Evolutionary conservation across 148 eudicot genomes (phyloP).

Genomic region (Chenopodium formosanum): DNA sequence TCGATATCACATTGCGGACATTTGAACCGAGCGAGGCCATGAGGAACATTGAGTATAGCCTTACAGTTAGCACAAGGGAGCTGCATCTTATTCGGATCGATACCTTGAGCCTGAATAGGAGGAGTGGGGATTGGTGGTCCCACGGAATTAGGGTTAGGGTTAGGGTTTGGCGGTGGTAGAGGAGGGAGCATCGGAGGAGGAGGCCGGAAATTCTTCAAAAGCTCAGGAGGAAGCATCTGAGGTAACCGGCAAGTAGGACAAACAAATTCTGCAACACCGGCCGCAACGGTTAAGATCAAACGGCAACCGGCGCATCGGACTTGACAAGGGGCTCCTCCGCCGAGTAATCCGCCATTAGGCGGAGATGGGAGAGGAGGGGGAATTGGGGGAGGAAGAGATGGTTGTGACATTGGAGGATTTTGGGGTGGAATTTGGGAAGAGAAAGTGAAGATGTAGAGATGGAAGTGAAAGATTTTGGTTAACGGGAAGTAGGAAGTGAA

Average conservation of each 20-base stretch:
- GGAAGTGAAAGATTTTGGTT: not conserved
- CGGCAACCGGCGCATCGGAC: slow-evolving; percentile 97
- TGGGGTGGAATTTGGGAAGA: slow-evolving; percentile 27
- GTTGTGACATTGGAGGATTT: slow-evolving; percentile 19
- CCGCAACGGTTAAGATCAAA: slow-evolving; percentile 56
- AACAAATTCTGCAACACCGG: slow-evolving; percentile 70
- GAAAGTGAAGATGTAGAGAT: not conserved
- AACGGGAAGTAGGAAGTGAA: slow-evolving; percentile 10
- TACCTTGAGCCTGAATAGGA: slow-evolving; percentile 61
- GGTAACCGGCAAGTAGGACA: slow-evolving; percentile 83
- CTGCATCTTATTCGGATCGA: slow-evolving; percentile 81
- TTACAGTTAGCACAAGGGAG: slow-evolving; percentile 91
- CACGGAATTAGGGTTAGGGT: slow-evolving; percentile 28
- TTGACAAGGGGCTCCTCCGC: slow-evolving; percentile 40
- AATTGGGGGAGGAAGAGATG: slow-evolving; percentile 13
- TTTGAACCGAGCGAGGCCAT: slow-evolving; percentile 72
- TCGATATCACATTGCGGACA: slow-evolving; percentile 85
- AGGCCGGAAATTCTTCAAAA: slow-evolving; percentile 26
- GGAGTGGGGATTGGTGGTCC: slow-evolving; percentile 27
- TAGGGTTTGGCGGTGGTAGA: slow-evolving; percentile 21
- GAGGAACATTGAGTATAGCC: slow-evolving; percentile 88
- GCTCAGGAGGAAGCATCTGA: slow-evolving; percentile 74
- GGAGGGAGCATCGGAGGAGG: slow-evolving; percentile 16
- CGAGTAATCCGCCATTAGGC: not conserved
- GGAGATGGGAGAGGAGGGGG: slow-evolving; percentile 27